A percentile compares a stretch with the other conserved stretches of the same genome.
These are phyloP conservation scores for Syncephalis plumigaleata DNA, from an alignment of 371 early-diverging fungal species.

Conservation along the genomic window DNA sequence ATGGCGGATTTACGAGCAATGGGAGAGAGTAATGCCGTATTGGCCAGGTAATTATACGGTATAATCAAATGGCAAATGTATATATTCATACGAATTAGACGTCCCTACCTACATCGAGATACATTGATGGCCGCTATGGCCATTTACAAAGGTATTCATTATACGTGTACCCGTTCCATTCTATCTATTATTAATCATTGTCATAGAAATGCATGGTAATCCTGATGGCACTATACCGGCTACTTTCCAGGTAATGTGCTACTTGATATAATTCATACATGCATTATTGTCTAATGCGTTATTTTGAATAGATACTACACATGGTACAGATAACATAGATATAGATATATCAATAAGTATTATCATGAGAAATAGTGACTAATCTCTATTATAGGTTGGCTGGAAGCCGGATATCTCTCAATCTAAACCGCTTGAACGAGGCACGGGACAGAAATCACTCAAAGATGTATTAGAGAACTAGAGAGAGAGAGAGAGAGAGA, in stretches of 20 bases:
- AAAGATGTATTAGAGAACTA: constrained; percentile 22
- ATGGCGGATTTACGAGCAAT: constrained; percentile 78
- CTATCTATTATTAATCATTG: neutral
- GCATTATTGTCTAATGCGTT: too few species aligned
- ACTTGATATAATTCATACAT: constrained; percentile 4
- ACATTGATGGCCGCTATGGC: constrained; percentile 69
- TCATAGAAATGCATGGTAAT: constrained; percentile 75
- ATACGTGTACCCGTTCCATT: neutral
- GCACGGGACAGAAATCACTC: constrained; percentile 46
- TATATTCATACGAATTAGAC: constrained; percentile 15
- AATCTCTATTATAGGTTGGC: constrained; percentile 39
- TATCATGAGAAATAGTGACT: too few species aligned
- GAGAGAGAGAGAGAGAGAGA: too few species aligned
- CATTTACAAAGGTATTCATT: constrained; percentile 60
- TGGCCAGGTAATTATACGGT: constrained; percentile 31
- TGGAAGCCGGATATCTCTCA: constrained; percentile 70
- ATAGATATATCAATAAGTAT: neutral
- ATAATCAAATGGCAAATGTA: neutral
- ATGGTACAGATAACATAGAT: constrained; percentile 3
- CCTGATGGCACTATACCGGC: constrained; percentile 84
- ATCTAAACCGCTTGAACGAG: constrained; percentile 50
- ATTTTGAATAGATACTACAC: constrained; percentile 2
- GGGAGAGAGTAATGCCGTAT: constrained; percentile 89
- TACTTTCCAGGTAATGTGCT: constrained; percentile 80
- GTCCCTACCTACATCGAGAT: constrained; percentile 53